phyloP scores from a whole-genome alignment of 768 basidiomycete species.

The Tylopilus sp. region DNA sequence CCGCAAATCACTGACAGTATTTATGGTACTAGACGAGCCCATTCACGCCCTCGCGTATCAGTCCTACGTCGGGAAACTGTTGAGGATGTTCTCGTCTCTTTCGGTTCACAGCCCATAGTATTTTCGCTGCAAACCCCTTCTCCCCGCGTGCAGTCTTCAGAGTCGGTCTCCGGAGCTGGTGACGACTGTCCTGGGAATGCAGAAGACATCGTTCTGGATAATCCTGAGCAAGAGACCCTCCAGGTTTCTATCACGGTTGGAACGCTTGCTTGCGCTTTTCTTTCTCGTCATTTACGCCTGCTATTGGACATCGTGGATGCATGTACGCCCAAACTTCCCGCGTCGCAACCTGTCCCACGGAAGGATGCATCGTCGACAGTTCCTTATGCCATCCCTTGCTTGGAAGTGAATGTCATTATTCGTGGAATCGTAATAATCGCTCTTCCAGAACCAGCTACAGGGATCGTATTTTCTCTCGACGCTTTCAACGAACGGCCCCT shows the following conservation, averaged over 20 bases:
- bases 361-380: slow-evolving; percentile 12
- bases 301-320: slow-evolving; percentile 42
- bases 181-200: slow-evolving; percentile 2
- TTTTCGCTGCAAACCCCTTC: slow-evolving; percentile 51
- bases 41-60: slow-evolving; percentile 3
- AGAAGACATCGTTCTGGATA: slow-evolving; percentile 6
- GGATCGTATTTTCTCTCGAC: slow-evolving; percentile 16
- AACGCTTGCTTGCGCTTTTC: slow-evolving; percentile 51
- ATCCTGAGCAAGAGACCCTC: slow-evolving; percentile 30
- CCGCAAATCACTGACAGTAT: not conserved
- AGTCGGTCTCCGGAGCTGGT: not conserved
- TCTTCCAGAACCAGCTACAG: slow-evolving; percentile 32
- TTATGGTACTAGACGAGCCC: slow-evolving; percentile 1
- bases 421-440: slow-evolving; percentile 50
- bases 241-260: slow-evolving; percentile 45
- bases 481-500: slow-evolving; percentile 58
- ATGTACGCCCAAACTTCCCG: slow-evolving; percentile 25
- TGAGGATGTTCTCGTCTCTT: slow-evolving; percentile 54
- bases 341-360: slow-evolving; percentile 11
- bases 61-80: slow-evolving; percentile 7
- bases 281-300: slow-evolving; percentile 53
- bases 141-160: slow-evolving; percentile 17
- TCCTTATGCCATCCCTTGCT: slow-evolving; percentile 24
- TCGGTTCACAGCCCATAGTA: slow-evolving; percentile 60
- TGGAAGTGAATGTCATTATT: slow-evolving; percentile 34